These are phyloP conservation scores for Brettanomyces naardenensis DNA, from an alignment of 805 yeast genomes.

Conservation along the genomic window DNA sequence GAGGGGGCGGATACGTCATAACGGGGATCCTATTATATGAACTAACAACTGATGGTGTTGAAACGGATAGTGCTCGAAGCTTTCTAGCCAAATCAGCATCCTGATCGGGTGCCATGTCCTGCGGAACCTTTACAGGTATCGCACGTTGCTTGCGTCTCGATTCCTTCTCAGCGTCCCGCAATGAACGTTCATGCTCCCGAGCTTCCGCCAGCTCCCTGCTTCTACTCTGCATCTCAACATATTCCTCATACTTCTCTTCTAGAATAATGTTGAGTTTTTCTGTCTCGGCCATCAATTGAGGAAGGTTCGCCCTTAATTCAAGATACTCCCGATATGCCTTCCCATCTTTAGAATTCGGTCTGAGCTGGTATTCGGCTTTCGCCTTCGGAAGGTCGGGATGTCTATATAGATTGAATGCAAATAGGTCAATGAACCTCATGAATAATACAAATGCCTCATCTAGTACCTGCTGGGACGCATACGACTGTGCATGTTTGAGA, in stretches of 20 bases:
- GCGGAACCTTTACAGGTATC: neutral
- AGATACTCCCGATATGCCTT: constrained; percentile 20
- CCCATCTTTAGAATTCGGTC: constrained; percentile 16
- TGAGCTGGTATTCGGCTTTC: constrained; percentile 14
- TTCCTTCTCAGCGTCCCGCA: constrained; percentile 11
- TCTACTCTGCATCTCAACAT: constrained; percentile 15
- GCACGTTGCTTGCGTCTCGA: constrained; percentile 2
- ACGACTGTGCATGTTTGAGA: constrained; percentile 39
- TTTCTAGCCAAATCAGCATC: neutral
- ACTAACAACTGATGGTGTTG: neutral
- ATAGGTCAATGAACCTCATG: constrained; percentile 50
- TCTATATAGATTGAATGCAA: constrained; percentile 36
- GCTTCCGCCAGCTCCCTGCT: constrained; percentile 14
- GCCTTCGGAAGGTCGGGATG: constrained; percentile 36
- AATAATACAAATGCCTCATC: constrained; percentile 50
- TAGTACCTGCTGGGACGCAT: constrained; percentile 32
- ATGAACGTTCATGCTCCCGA: constrained; percentile 15
- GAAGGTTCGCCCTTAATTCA: constrained; percentile 14
- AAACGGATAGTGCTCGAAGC: neutral
- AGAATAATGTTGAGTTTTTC: constrained; percentile 20
- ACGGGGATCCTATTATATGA: neutral
- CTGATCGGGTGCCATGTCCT: neutral
- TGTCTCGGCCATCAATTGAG: constrained; percentile 24
- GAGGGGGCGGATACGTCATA: neutral
- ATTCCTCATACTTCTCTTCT: constrained; percentile 19